Base-by-base conservation (phyloP, 768 basidiomycete species). In the Tephrocybe sp. region DNA sequence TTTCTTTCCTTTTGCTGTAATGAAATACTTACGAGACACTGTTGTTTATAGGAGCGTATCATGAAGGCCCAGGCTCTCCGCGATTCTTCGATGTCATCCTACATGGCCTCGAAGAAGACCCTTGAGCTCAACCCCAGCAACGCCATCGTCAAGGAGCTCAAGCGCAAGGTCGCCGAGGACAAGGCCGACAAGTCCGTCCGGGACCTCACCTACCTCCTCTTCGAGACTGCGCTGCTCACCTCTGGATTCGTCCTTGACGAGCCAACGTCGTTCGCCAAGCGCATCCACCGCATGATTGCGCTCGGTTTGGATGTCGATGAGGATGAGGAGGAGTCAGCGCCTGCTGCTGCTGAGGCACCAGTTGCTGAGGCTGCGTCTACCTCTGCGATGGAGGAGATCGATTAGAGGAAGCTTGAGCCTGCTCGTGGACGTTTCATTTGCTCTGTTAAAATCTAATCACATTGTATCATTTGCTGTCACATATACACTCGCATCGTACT, bases 61-160 rank as follows among this genome's bases (percentile, higher is more conserved):
- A 98, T 98, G 96, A 96, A 96, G 75, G 94, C 96, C 11, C 95
- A 98, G 73, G 95, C 95, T 26, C 84, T 96, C 50, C 90, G 93
- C 56, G 93, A 96, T 69, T 91, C 92, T 14, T 92, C 89, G 54
- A 96, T 96, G 95, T 97, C 94, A 20, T 96, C 93, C 20, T 98
- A 98, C 82, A 98, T 98, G 96, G 91, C 92, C 23, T 90, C 87
- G 54, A 95, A 95, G 82, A 97, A 97, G 87, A 97, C 95, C 8
- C 83, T 98, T 55, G 96, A 98, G 76, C 83, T 98, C 58, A 97
- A 98, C 83, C 88, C 92, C 31, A 71, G 67, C 59, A 93, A 98
- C 76, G 73, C 90, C 38, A 96, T 98, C 75, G 77, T 99, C 74
- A 93, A 91, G 79, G 95, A 98, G 75, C 80, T 99, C 64, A 94